phyloP scores from a whole-genome alignment of 2,329 filamentous ascomycete species.

The Elsinoe australis region DNA sequence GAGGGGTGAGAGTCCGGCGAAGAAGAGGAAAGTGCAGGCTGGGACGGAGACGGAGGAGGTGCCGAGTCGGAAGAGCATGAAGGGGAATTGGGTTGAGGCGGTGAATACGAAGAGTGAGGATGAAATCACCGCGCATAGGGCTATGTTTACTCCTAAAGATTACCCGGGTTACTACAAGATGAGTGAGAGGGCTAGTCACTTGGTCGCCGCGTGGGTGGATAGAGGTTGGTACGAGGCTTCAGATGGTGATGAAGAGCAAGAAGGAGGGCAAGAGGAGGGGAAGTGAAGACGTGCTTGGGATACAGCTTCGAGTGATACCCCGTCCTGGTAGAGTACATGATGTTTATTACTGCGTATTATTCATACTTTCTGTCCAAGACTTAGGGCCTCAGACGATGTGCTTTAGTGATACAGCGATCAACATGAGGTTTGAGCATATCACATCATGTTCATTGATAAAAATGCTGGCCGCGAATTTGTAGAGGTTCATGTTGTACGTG shows the following conservation, averaged over 20 bases:
- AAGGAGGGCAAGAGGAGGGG: conserved; percentile 9
- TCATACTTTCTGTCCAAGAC: too few species aligned
- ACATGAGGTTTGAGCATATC: too few species aligned
- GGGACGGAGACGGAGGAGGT: conserved; percentile 23
- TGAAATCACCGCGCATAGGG: conserved; percentile 73
- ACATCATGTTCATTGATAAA: too few species aligned
- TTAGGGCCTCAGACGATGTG: too few species aligned
- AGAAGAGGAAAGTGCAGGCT: conserved; percentile 22
- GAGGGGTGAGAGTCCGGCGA: conserved; percentile 19
- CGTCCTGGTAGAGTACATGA: too few species aligned
- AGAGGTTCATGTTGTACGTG: too few species aligned
- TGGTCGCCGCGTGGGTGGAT: conserved; percentile 56
- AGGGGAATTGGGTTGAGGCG: conserved; percentile 58
- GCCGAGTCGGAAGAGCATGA: conserved; percentile 22
- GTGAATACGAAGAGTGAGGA: conserved; percentile 73
- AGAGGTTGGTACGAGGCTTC: conserved; percentile 27
- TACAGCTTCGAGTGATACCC: too few species aligned
- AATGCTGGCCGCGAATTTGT: too few species aligned
- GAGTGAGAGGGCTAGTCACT: conserved; percentile 55
- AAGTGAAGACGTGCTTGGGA: too few species aligned
- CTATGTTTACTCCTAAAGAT: conserved; percentile 64
- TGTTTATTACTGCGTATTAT: too few species aligned
- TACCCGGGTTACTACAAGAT: conserved; percentile 67
- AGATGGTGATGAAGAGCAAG: conserved; percentile 12
- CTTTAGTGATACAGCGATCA: too few species aligned